These are phyloP conservation scores for Bryopsis sp. DNA, from an alignment of 139 green algal species.

Conservation along the genomic window DNA sequence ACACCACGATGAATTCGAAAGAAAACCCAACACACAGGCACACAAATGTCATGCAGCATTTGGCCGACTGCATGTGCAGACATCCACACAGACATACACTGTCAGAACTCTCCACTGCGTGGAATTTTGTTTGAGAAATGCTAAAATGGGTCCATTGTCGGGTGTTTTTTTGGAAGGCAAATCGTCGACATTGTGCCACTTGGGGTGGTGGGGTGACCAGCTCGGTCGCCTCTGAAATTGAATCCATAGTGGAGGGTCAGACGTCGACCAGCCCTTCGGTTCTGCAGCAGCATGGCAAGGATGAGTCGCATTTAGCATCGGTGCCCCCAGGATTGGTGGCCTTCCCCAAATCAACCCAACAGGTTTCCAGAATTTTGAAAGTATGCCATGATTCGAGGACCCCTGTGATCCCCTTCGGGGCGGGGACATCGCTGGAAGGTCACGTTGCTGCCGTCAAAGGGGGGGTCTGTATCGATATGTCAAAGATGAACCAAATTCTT, in stretches of 20 bases:
- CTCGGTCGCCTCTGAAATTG: neutral
- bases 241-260: neutral
- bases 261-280: conserved; percentile 15
- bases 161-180: too few relatives aligned
- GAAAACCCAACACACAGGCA: too few relatives aligned
- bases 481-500: conserved; percentile 38
- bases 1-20: too few relatives aligned
- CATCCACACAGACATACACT: too few relatives aligned
- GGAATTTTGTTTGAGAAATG: too few relatives aligned
- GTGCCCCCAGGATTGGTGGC: conserved; percentile 33
- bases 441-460: conserved; percentile 45
- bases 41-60: too few relatives aligned
- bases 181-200: too few relatives aligned
- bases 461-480: conserved; percentile 46
- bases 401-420: conserved; percentile 51
- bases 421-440: conserved; percentile 51
- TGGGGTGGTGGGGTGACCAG: too few relatives aligned
- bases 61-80: too few relatives aligned
- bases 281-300: conserved; percentile 37
- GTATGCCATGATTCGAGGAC: conserved; percentile 25
- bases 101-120: too few relatives aligned
- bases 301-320: conserved; percentile 32
- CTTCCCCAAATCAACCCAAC: conserved; percentile 23
- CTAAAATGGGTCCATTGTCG: too few relatives aligned
- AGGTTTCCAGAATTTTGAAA: conserved; percentile 34